Conservation (phyloP, 164 flowering plant genomes). For the Aristolochia californica region DNA sequence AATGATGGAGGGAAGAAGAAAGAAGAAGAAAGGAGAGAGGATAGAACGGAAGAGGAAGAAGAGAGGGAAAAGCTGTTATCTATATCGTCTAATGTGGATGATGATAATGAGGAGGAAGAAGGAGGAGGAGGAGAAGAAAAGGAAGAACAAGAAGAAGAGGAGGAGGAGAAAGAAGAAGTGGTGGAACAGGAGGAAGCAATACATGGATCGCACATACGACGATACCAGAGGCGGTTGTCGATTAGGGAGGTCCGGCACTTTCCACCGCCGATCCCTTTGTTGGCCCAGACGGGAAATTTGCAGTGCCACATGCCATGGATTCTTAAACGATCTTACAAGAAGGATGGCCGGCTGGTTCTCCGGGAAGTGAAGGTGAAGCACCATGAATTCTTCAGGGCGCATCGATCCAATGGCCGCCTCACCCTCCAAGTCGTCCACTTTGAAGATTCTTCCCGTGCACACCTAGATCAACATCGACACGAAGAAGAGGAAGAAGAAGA, state of each 20-base stretch:
- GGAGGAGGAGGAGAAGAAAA: background rate
- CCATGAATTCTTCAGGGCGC: slow-evolving; percentile 27
- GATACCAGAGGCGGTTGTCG: background rate
- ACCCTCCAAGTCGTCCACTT: slow-evolving; percentile 18
- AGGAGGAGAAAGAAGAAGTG: slow-evolving; percentile 3
- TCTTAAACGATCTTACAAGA: slow-evolving; percentile 13
- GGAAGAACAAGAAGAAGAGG: background rate
- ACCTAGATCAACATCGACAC: background rate
- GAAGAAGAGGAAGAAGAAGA: background rate
- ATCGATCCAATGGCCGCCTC: slow-evolving; percentile 30
- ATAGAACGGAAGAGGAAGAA: background rate
- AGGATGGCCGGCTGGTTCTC: slow-evolving; percentile 28
- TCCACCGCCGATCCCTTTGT: slow-evolving; percentile 39
- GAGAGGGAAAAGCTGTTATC: background rate
- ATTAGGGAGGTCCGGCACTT: slow-evolving; percentile 12
- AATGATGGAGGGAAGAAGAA: background rate
- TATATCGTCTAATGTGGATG: background rate
- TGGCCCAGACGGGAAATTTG: slow-evolving; percentile 22
- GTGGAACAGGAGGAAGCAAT: background rate
- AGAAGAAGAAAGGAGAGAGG: background rate
- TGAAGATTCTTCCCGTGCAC: slow-evolving; percentile 6
- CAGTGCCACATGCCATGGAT: slow-evolving; percentile 33
- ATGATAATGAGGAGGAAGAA: background rate
- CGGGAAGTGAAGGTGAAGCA: slow-evolving; percentile 22
- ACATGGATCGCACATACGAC: background rate